A percentile compares a stretch with the other conserved stretches of the same genome.
Evolutionary conservation across 331 rosid species (phyloP).

Genomic region (Quercus lobata): DNA sequence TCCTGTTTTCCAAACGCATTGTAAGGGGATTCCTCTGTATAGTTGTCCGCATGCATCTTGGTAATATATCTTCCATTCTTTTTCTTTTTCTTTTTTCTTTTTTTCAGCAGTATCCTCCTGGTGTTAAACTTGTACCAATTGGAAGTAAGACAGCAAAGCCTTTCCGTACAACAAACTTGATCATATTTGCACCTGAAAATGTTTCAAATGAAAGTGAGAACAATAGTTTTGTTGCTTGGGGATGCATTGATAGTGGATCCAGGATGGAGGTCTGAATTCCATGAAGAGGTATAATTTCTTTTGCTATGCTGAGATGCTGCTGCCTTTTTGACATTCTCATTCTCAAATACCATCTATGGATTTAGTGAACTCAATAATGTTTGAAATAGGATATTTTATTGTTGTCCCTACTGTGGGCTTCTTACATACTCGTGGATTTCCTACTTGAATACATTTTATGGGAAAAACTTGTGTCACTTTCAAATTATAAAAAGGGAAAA

Average conservation of each 20-base stretch:
- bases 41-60: neutral
- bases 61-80: constrained; percentile 3
- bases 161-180: constrained; percentile 71
- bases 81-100: neutral
- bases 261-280: too few species aligned
- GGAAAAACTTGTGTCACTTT: neutral
- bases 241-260: too few species aligned
- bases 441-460: neutral
- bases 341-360: neutral
- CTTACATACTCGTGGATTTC: neutral
- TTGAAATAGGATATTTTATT: neutral
- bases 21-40: neutral
- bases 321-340: neutral
- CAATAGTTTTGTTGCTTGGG: too few species aligned
- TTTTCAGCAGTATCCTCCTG: constrained; percentile 82
- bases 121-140: constrained; percentile 67
- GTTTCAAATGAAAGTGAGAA: too few species aligned
- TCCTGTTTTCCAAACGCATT: too few species aligned
- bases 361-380: neutral
- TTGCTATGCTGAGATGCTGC: neutral
- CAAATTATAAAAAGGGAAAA: neutral
- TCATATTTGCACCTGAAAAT: constrained; percentile 64
- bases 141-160: constrained; percentile 72
- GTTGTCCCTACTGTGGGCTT: neutral
- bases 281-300: too few species aligned